Percentiles rank a stretch among this genome's conserved stretches.
Conservation (phyloP, 2,329 filamentous ascomycete species). For the Nothomitra cinnamomea region DNA sequence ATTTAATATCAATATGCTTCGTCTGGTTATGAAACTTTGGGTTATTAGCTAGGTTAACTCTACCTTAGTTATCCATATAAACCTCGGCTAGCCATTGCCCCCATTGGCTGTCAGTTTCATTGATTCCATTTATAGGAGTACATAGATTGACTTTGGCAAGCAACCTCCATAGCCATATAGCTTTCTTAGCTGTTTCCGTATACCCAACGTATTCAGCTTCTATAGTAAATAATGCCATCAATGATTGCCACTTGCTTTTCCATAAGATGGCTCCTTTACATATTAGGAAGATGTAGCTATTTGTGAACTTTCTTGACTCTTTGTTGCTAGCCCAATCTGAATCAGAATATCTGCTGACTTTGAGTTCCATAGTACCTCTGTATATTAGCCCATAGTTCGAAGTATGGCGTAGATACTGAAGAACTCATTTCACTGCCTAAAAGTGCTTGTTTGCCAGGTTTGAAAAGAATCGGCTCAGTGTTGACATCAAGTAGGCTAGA, state of each 20-base stretch:
- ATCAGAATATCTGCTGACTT: constrained; percentile 5
- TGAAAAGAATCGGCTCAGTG: background rate
- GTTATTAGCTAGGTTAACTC: constrained; percentile 8
- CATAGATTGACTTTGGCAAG: background rate
- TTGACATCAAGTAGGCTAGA: constrained; percentile 4
- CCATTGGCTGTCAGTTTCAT: background rate
- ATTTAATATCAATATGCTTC: constrained; percentile 11
- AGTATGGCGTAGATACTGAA: constrained; percentile 5
- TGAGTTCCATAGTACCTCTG: no score
- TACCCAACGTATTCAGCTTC: constrained; percentile 6
- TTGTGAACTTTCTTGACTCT: background rate
- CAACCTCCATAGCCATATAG: constrained; percentile 3
- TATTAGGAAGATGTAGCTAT: constrained; percentile 1
- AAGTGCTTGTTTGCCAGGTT: background rate
- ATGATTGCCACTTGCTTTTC: constrained; percentile 1
- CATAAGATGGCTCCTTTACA: constrained; percentile 1
- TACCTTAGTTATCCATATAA: constrained; percentile 9
- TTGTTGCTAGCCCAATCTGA: constrained; percentile 4
- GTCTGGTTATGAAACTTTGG: constrained; percentile 8
- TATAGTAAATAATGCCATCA: constrained; percentile 1
- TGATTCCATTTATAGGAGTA: background rate
- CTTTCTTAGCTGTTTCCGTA: constrained; percentile 5
- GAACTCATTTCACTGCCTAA: background rate
- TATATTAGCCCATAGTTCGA: constrained; percentile 1
- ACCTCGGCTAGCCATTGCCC: background rate